Percentiles rank a stretch among this genome's conserved stretches.
Conservation (phyloP, 768 basidiomycete genomes). For the Candolleomyces aberdarensis region DNA sequence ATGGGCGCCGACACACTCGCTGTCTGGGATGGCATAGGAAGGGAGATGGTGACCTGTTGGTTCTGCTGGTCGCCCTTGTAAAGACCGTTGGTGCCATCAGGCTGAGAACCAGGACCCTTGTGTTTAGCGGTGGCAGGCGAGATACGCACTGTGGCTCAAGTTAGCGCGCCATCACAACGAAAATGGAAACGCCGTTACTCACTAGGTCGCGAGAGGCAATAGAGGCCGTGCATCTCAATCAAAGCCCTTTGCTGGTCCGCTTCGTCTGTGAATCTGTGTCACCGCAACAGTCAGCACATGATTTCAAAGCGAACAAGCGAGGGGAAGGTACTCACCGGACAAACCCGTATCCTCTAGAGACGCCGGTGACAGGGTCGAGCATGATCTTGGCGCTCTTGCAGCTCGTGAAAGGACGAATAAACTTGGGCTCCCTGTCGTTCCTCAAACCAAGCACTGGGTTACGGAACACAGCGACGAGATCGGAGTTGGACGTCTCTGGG, state of each 20-base stretch:
- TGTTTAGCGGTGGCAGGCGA: constrained; percentile 88
- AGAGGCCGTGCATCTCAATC: constrained; percentile 89
- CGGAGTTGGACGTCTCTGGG: constrained; percentile 91
- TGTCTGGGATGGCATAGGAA: constrained; percentile 41
- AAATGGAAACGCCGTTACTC: constrained; percentile 26
- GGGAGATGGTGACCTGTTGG: constrained; percentile 42
- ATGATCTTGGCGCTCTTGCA: constrained; percentile 97
- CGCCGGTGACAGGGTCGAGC: constrained; percentile 86
- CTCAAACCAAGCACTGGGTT: constrained; percentile 84
- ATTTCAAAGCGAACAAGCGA: constrained; percentile 2
- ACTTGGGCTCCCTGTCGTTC: constrained; percentile 84
- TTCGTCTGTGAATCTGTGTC: constrained; percentile 77
- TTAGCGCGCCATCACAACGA: constrained; percentile 23
- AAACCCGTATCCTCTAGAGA: constrained; percentile 90
- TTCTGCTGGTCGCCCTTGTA: constrained; percentile 41
- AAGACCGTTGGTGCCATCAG: constrained; percentile 31
- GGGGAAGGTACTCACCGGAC: constrained; percentile 57
- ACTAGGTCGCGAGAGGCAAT: constrained; percentile 88
- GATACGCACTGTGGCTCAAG: constrained; percentile 65
- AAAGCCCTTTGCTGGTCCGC: constrained; percentile 86
- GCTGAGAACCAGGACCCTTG: constrained; percentile 37
- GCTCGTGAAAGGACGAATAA: constrained; percentile 84
- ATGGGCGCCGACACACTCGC: constrained; percentile 75
- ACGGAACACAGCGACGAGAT: constrained; percentile 89
- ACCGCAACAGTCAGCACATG: constrained; percentile 10